A percentile compares a stretch with the other conserved stretches of the same genome.
phyloP scores from a whole-genome alignment of 495 filamentous ascomycete species.

The Hypoxylon intermedium region DNA sequence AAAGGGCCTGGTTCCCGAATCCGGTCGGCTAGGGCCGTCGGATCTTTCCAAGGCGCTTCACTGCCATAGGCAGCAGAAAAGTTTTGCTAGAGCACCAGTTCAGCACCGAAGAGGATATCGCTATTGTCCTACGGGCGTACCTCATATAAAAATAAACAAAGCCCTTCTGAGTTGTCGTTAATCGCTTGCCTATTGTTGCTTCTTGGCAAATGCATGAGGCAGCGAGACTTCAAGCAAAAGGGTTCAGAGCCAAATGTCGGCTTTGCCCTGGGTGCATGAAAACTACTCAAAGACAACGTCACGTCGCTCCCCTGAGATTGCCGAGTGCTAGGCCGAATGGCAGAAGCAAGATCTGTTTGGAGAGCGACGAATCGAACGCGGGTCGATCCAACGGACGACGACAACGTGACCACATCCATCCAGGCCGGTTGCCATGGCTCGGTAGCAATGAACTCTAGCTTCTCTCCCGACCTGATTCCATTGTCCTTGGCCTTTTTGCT shows the following conservation, averaged over 20 bases:
- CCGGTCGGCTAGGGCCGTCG: constrained; percentile 34
- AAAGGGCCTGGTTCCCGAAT: constrained; percentile 50
- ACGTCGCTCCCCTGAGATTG: constrained; percentile 28
- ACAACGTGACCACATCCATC: constrained; percentile 47
- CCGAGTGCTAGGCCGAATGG: constrained; percentile 19
- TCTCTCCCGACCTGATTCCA: constrained; percentile 14
- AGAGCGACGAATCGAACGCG: constrained; percentile 49
- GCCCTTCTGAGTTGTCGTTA: constrained; percentile 26
- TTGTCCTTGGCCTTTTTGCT: constrained; percentile 35
- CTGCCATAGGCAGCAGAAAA: constrained; percentile 42
- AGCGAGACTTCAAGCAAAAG: constrained; percentile 47
- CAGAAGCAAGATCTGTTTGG: constrained; percentile 40
- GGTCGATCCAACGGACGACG: constrained; percentile 36
- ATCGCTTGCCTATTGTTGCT: constrained; percentile 10
- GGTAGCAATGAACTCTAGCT: constrained; percentile 35
- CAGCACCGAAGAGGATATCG: neutral
- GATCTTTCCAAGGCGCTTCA: constrained; percentile 42
- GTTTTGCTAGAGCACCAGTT: constrained; percentile 25
- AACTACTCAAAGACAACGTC: constrained; percentile 19
- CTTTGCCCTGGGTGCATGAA: constrained; percentile 34
- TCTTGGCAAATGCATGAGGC: constrained; percentile 44
- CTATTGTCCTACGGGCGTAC: constrained; percentile 32
- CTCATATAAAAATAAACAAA: constrained; percentile 56
- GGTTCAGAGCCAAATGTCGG: constrained; percentile 42
- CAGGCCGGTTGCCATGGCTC: constrained; percentile 53